Evolutionary conservation across 768 basidiomycete species (phyloP), one percentile per base, ranked within the genome.

Genomic region (Lentinula detonsa): DNA sequence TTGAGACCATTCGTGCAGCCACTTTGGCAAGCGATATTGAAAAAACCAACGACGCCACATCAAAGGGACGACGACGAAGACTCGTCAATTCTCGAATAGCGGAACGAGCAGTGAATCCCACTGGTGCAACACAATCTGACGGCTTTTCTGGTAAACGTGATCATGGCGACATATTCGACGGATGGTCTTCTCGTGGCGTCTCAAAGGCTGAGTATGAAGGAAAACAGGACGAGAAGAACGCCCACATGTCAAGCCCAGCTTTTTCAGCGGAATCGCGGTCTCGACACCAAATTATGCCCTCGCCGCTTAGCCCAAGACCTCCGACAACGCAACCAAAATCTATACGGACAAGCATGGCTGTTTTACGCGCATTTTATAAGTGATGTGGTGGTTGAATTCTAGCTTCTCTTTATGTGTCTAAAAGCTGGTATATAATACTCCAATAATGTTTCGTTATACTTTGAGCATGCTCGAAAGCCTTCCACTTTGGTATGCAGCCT

Each of bases 1-100:
- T 75, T 18, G 73, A 74, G 60, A 76, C 71, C 31, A 71, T 74
- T 3, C 74, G 75, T 4, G 64, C 62, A 45, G 73, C 71, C 8
- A 71, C 68, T 0, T 46, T 42, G 40, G 21, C 40, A 49, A 59
- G 42, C 5, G 15, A 55, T 23, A 35, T 18, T 55, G 39, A 39
- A 18, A 21, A 31, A 39, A 13, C 21, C 5, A 8, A 45, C 28
- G 23, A 15, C 15, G 21, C 23, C 4, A 2, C 46, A 48, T 31
- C 55, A 11, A 40, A 8, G 28, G 28, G 28, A 23, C 55, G 40
- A 15, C 39, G 37, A 23, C 21, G 16, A 18, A 39, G 18, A 31
- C 21, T n/a, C 8, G 9, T 18, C 1, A 50, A 28, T 33, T 50
- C 58, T 33, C 28, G 34, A 23, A 50, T 34, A 37, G 18, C 18